Evolutionary conservation across 2,329 filamentous ascomycete species (phyloP), one percentile per base, ranked within the genome.

Genomic region (Lecanicillium sp.): DNA sequence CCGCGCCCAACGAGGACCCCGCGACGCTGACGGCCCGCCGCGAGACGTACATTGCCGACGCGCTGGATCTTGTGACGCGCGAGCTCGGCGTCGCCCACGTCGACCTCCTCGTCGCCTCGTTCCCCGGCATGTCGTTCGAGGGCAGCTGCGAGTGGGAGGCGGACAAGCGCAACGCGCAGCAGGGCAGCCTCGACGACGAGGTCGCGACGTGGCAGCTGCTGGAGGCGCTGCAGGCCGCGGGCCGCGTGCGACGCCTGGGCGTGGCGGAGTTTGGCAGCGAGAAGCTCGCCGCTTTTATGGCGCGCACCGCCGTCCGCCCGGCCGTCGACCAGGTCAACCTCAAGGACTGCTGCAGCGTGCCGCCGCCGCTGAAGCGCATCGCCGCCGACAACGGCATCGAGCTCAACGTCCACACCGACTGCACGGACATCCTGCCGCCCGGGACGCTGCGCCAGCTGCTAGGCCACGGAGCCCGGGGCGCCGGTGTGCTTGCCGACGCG

Each of bases 251-350:
- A 55, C 83, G 81, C 56, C 76, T 98, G 9, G 93, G 93, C 1
- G 78, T 97, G 21, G 83, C 93, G 42, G 93, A 98, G 66, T 97
- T 96, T 62, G 90, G 91, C 48, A 87, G 83, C 56, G 83, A 90
- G 57, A 85, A 93, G 59, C 72, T 98, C 30, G 69, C 77, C n/a
- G 80, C 79, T 12, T 90, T 98, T 59, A 71, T 97, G 21, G 74
- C 80, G 35, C 74, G 80, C 52, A 85, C 87, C 19, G 74, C 72
- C 33, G 73, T 95, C 51, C 79, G 79, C 56, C 93, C 93, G 1
- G 78, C 80, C 17, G 91, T 97, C 33, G 83, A 97, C 66, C 93
- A 98, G 74, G 95, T 98, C 74, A 97, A 97, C 63, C 80, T 95
- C 43, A 84, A 87, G 58, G 88, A 97, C 67, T 97, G 91, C 72